Evolutionary conservation across 2,329 filamentous ascomycete genomes (phyloP).

Genomic region (Keithomyces neogunnii): DNA sequence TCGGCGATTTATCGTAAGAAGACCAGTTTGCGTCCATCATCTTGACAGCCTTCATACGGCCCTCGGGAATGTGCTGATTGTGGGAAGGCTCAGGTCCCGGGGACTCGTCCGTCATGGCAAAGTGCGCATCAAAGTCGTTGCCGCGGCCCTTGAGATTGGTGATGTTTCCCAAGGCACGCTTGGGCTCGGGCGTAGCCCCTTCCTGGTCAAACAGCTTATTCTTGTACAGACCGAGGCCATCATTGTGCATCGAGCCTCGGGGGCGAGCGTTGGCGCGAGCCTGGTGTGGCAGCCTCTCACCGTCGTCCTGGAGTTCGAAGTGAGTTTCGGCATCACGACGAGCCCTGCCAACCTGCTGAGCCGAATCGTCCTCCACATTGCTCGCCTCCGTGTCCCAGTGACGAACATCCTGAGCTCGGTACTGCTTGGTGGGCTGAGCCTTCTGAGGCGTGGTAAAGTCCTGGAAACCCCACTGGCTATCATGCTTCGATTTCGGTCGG

Average conservation of each 20-base stretch:
- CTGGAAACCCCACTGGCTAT: conserved; percentile 77
- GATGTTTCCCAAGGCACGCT: conserved; percentile 51
- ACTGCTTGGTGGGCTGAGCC: conserved; percentile 47
- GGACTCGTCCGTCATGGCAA: conserved; percentile 63
- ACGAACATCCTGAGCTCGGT: conserved; percentile 60
- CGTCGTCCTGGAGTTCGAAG: conserved; percentile 76
- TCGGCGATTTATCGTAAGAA: conserved; percentile 45
- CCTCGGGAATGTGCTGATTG: conserved; percentile 41
- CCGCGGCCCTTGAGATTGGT: conserved; percentile 65
- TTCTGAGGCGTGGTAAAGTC: conserved; percentile 83
- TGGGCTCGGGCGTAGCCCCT: conserved; percentile 29
- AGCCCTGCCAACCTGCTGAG: conserved; percentile 52
- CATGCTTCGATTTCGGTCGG: conserved; percentile 51
- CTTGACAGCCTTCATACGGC: conserved; percentile 61
- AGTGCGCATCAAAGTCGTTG: conserved; percentile 73
- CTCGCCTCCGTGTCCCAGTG: conserved; percentile 64
- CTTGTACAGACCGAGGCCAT: conserved; percentile 62
- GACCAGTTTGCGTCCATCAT: conserved; percentile 63
- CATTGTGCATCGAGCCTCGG: conserved; percentile 54
- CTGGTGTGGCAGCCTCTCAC: conserved; percentile 44
- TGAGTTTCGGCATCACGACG: conserved; percentile 75
- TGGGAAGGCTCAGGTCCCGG: conserved; percentile 34
- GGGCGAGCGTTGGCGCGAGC: conserved; percentile 34
- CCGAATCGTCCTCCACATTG: conserved; percentile 48
- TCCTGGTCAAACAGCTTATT: conserved; percentile 63